A percentile compares a stretch with the other conserved stretches of the same genome.
These are phyloP conservation scores for Nothophaeocryptopus gaeumannii DNA, from an alignment of 2,329 filamentous ascomycete species.

Conservation along the genomic window DNA sequence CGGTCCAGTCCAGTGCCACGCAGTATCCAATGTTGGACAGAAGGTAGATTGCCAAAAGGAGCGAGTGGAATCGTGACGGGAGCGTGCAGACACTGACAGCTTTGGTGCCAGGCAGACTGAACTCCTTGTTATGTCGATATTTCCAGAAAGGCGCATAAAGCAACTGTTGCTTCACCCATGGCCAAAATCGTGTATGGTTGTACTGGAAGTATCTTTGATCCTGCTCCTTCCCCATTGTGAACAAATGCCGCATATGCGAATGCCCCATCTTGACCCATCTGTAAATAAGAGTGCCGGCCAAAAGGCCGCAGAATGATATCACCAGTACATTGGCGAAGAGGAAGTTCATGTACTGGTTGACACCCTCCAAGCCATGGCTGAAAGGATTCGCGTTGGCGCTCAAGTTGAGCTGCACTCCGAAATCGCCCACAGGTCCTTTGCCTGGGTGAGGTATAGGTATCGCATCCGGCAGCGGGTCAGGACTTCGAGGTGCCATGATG, in stretches of 20 bases:
- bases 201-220: constrained; percentile 47
- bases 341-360: constrained; percentile 49
- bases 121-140: constrained; percentile 67
- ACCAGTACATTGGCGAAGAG: constrained; percentile 46
- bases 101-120: constrained; percentile 48
- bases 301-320: constrained; percentile 36
- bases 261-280: constrained; percentile 43
- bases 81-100: constrained; percentile 68
- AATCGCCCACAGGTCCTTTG: constrained; percentile 13
- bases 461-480: constrained; percentile 16
- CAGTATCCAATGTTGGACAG: constrained; percentile 75
- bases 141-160: constrained; percentile 68
- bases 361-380: constrained; percentile 46
- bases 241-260: constrained; percentile 46
- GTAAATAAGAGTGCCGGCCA: constrained; percentile 40
- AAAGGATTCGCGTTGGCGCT: constrained; percentile 22
- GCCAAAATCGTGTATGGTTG: constrained; percentile 47
- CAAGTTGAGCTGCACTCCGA: constrained; percentile 20
- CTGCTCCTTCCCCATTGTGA: constrained; percentile 42
- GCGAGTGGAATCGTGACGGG: constrained; percentile 72
- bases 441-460: constrained; percentile 11
- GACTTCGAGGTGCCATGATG: constrained; percentile 20
- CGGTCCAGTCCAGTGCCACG: constrained; percentile 59
- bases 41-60: constrained; percentile 67
- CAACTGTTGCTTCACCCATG: constrained; percentile 63